Evolutionary conservation across 495 filamentous ascomycete genomes (phyloP), one percentile per base, ranked within the genome.

Genomic region (Neurospora intermedia): DNA sequence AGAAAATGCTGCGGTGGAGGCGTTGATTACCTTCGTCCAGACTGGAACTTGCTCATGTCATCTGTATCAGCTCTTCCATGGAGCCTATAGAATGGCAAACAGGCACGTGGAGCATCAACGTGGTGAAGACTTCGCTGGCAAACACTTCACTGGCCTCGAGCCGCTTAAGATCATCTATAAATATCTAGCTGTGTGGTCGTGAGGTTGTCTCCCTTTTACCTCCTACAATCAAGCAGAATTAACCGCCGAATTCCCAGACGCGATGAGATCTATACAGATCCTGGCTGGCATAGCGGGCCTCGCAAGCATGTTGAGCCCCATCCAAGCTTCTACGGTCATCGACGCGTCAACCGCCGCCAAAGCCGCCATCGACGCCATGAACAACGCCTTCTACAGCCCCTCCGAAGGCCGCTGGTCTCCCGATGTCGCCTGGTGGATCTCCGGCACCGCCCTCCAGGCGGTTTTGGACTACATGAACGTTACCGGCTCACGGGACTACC

Each of bases 331-430:
- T 72, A 23, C 69, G 31, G 43, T 41, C 69, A 18, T 78, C 11
- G 69, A 77, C 69, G 23, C 69, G 38, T 75, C 70, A 10, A 45
- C 66, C 38, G 48, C 74, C 10, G 72, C 79, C 16, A 74, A 75
- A 69, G 75, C 74, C 8, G 80, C 83, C 54, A 80, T 85, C 39
- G 75, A 82, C 15, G 73, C 82, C 48, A 80, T 85, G 80, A 85
- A 84, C 76, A 69, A 8, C 16, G 40, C 27, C 9, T 78, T 83
- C 71, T 82, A 82, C 71, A 77, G 83, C 72, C 10, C 74, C 3
- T 72, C 74, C 4, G 76, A 80, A 2, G 80, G 79, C 16, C 81
- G 82, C 8, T 85, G 83, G 82, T 78, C 81, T 1, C 74, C 77
- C 0, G 73, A 73, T 20, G 71, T 75, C 38, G 71, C 78, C 2